A percentile compares a stretch with the other conserved stretches of the same genome.
These are phyloP conservation scores for Penicillium waksmanii DNA, from an alignment of 495 filamentous ascomycete species.

Conservation along the genomic window DNA sequence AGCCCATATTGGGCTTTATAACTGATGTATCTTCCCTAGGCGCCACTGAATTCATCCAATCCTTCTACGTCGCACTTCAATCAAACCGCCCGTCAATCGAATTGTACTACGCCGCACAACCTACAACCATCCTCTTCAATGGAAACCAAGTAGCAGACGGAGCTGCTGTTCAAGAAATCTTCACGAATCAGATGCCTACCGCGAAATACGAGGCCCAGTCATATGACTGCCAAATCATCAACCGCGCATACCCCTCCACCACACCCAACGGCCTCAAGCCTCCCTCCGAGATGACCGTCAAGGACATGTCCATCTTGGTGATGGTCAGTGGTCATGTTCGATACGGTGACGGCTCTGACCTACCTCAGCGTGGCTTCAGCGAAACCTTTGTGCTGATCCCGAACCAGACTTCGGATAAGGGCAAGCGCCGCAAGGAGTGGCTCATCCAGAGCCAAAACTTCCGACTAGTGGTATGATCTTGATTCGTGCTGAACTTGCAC, in stretches of 20 bases:
- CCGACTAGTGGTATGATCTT: slow-evolving; percentile 56
- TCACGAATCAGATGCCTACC: slow-evolving; percentile 63
- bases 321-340: slow-evolving; percentile 69
- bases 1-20: too few relatives aligned
- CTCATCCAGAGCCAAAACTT: slow-evolving; percentile 78
- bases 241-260: slow-evolving; percentile 58
- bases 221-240: slow-evolving; percentile 75
- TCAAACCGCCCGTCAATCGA: slow-evolving; percentile 54
- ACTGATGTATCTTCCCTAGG: slow-evolving; percentile 30
- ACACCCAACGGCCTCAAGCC: slow-evolving; percentile 43
- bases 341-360: slow-evolving; percentile 59
- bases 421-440: slow-evolving; percentile 57
- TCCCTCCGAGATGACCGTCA: slow-evolving; percentile 38
- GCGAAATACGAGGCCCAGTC: slow-evolving; percentile 66
- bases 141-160: slow-evolving; percentile 62
- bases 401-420: slow-evolving; percentile 61
- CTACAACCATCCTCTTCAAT: slow-evolving; percentile 66
- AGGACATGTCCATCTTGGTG: slow-evolving; percentile 71
- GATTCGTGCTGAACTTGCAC: not conserved
- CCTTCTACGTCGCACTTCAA: slow-evolving; percentile 60
- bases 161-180: slow-evolving; percentile 60
- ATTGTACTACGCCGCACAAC: slow-evolving; percentile 59
- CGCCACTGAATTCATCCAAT: slow-evolving; percentile 54
- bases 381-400: slow-evolving; percentile 79
- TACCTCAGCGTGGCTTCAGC: slow-evolving; percentile 65